Base-by-base conservation (phyloP, 805 yeast genomes). In the Lipomyces anomalus region DNA sequence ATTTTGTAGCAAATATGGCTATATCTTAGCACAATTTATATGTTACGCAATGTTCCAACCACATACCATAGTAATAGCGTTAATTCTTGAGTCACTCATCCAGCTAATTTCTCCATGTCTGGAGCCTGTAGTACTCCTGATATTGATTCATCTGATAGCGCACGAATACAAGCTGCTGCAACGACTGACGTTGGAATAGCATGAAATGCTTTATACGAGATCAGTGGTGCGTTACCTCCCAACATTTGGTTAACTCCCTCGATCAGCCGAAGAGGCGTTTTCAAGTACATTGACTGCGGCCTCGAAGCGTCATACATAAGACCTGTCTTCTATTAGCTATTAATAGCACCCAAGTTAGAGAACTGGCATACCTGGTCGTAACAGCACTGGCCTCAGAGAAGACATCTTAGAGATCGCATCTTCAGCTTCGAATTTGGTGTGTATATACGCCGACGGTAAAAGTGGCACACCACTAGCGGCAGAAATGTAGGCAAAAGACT, bases 81-180 rank as follows among this genome's bases (percentile, higher is more conserved):
- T n/a, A n/a, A n/a, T n/a, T n/a, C n/a, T n/a, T n/a, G n/a, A 9
- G 50, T 39, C 6, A 43, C 48, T 22, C 33, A 18, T 20, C 22
- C 34, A 4, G 53, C 53, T 6, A 49, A 43, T n/a, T 43, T 18
- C 2, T 39, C 24, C 24, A 49, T 9, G 3, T 43, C 39, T 4
- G 34, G 42, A 18, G 38, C 17, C n/a, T 43, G 34, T 20, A 52
- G 28, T 6, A 46, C 44, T 16, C 53, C 56, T 11, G 40, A 23
- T 9, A 52, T 42, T 16, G 22, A 33, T 21, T 37, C 47, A 22
- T 47, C 49, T 7, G 33, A 44, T 17, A 52, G 23, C 7, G 56
- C 51, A 28, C 46, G 47, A 11, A 52, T 40, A 5, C 54, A 48
- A 7, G 54, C 56, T 4, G 52, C 56, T 4, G 56, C 53, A 7